phyloP scores from a whole-genome alignment of 225 moss, liverwort and hornwort genomes.

The Thuidium tamariscinum region DNA sequence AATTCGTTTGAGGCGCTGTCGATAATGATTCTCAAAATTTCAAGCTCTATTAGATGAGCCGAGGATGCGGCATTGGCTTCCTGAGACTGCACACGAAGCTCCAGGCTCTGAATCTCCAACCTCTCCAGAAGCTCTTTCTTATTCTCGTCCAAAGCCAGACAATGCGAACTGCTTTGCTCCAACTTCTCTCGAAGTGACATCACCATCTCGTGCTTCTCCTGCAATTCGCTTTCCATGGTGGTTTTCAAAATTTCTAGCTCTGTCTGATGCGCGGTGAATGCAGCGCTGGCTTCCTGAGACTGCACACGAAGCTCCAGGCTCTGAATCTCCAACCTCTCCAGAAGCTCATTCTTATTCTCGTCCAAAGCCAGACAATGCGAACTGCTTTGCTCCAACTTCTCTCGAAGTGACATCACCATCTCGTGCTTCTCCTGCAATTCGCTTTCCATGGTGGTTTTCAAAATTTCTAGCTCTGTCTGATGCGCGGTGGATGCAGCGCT shows the following conservation, averaged over 20 bases:
- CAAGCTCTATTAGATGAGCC: neutral
- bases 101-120: neutral
- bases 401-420: too few species aligned
- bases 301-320: neutral
- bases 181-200: neutral
- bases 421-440: neutral
- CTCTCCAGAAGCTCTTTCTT: neutral
- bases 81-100: neutral
- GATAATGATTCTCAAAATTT: neutral
- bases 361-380: neutral
- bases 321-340: neutral
- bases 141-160: neutral
- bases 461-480: neutral
- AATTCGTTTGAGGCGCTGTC: conserved; percentile 7
- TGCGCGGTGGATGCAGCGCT: neutral
- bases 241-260: neutral
- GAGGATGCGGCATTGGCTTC: neutral
- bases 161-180: neutral
- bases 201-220: neutral
- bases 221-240: neutral
- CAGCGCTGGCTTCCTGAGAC: neutral
- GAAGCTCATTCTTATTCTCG: neutral
- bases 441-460: neutral
- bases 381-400: neutral
- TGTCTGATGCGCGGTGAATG: neutral